Conservation (phyloP, 2,329 filamentous ascomycete species). For the Lachnum nothofagi region DNA sequence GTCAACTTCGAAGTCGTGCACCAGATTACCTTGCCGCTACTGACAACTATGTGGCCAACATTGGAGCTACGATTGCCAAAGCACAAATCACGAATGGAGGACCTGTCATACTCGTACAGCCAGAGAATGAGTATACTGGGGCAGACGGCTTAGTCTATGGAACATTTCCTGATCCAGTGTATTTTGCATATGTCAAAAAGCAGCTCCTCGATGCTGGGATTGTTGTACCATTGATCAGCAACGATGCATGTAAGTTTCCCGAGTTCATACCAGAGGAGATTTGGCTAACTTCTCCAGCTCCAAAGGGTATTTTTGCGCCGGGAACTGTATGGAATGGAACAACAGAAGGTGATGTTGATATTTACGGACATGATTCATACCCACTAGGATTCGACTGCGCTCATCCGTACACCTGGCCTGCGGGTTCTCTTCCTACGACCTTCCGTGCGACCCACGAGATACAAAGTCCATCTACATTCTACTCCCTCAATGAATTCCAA, state of each 20-base stretch:
- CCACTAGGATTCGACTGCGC: conserved; percentile 44
- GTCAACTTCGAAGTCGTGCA: conserved; percentile 57
- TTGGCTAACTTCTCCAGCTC: not conserved
- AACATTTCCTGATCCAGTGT: conserved; percentile 59
- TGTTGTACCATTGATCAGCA: conserved; percentile 69
- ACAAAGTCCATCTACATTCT: conserved; percentile 62
- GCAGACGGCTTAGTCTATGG: conserved; percentile 41
- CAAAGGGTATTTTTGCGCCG: conserved; percentile 28
- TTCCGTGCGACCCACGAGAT: conserved; percentile 50
- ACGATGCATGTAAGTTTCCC: conserved; percentile 51
- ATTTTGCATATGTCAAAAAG: conserved; percentile 66
- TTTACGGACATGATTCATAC: conserved; percentile 39
- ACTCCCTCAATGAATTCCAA: conserved; percentile 59
- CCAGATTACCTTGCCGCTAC: conserved; percentile 61
- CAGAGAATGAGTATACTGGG: conserved; percentile 73
- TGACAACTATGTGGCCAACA: conserved; percentile 51
- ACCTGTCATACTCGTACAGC: conserved; percentile 71
- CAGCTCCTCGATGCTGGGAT: conserved; percentile 65
- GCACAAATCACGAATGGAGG: conserved; percentile 80
- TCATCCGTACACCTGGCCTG: conserved; percentile 52
- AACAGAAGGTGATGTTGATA: conserved; percentile 30
- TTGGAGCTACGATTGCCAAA: conserved; percentile 63
- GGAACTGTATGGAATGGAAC: conserved; percentile 26
- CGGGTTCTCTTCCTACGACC: conserved; percentile 49
- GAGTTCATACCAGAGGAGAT: not conserved